A percentile compares a stretch with the other conserved stretches of the same genome.
These are phyloP conservation scores for Dendrobium catenatum DNA, from an alignment of 106 monocot species.

Conservation along the genomic window DNA sequence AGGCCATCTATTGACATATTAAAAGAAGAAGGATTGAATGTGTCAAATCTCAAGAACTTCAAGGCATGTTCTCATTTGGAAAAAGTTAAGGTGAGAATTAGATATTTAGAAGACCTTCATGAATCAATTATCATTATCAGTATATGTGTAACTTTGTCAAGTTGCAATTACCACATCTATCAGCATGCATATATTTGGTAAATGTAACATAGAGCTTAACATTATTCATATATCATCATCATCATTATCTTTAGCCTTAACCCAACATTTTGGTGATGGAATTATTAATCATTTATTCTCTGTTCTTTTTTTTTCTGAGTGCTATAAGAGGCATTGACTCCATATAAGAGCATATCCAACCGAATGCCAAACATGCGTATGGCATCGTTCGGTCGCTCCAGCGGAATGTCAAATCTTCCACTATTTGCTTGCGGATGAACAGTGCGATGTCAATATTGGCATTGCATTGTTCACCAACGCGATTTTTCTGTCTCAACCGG, in stretches of 20 bases:
- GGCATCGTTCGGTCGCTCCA: no score
- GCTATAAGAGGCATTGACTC: not conserved
- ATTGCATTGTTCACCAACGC: no score
- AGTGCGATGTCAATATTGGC: no score
- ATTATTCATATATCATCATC: not conserved
- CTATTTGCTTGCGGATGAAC: no score
- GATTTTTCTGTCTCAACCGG: no score
- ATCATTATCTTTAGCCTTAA: not conserved
- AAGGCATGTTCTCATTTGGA: constrained; percentile 15
- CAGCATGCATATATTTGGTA: not conserved
- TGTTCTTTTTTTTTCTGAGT: not conserved
- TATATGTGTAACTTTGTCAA: not conserved
- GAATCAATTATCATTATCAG: not conserved
- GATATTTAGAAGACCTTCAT: not conserved
- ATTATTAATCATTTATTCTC: not conserved
- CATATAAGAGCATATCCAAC: not conserved
- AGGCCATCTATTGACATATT: constrained; percentile 81
- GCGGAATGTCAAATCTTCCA: no score
- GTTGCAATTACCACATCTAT: not conserved
- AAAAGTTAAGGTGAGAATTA: constrained; percentile 57
- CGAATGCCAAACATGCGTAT: no score
- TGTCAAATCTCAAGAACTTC: constrained; percentile 30
- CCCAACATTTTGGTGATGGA: not conserved
- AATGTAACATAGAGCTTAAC: not conserved
- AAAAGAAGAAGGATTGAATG: constrained; percentile 85